Evolutionary conservation across 805 yeast genomes (phyloP).

Genomic region (Schwanniomyces sp.): DNA sequence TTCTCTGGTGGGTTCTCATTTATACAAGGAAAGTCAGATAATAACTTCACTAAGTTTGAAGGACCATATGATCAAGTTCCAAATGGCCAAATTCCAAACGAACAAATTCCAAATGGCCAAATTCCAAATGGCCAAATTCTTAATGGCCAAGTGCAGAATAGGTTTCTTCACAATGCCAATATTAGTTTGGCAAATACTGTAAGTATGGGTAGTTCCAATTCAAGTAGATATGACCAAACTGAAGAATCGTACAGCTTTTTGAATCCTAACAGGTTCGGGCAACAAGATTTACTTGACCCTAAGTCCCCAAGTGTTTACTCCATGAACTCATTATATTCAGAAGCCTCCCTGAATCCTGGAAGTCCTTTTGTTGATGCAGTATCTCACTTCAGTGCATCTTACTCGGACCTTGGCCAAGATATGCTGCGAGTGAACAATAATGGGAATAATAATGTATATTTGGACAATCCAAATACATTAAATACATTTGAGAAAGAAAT

Average conservation of each 20-base stretch:
- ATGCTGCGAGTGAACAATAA: background rate
- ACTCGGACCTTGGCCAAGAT: slow-evolving; percentile 10
- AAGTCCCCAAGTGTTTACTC: slow-evolving; percentile 18
- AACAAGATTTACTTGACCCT: slow-evolving; percentile 15
- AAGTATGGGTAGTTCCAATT: background rate
- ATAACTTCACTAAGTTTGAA: background rate
- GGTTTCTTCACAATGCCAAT: slow-evolving; percentile 8
- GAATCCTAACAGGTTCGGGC: slow-evolving; percentile 13
- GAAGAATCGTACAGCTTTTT: slow-evolving; percentile 11
- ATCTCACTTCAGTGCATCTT: slow-evolving; percentile 25
- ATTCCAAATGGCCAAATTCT: background rate
- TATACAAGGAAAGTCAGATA: background rate
- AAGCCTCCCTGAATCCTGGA: slow-evolving; percentile 35
- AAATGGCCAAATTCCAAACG: background rate
- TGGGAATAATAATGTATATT: slow-evolving; percentile 2
- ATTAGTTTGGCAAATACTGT: slow-evolving; percentile 6
- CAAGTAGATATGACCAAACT: background rate
- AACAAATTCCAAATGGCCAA: background rate
- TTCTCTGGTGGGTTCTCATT: background rate
- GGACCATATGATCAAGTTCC: background rate
- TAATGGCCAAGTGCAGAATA: background rate
- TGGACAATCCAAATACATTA: slow-evolving; percentile 4
- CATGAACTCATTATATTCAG: slow-evolving; percentile 31
- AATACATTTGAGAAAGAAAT: slow-evolving; percentile 34
- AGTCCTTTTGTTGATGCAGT: slow-evolving; percentile 38